phyloP scores from a whole-genome alignment of 192 early-diverging fungal species.

The Globomyces pollinis-pini region DNA sequence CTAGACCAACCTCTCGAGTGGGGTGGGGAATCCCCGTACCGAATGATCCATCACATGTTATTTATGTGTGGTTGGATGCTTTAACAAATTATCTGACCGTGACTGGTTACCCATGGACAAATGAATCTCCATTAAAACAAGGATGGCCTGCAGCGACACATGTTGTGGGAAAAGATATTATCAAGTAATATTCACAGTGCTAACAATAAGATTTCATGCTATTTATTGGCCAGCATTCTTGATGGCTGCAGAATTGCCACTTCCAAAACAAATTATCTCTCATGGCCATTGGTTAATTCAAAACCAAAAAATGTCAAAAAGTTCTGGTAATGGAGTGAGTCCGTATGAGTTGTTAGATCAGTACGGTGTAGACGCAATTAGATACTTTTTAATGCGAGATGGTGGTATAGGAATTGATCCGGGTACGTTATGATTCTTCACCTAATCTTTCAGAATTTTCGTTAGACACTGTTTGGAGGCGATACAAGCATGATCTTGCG shows the following conservation, averaged over 20 bases:
- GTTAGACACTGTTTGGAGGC: constrained; percentile 47
- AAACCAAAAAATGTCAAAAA: constrained; percentile 93
- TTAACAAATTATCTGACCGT: constrained; percentile 87
- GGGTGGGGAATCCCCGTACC: constrained; percentile 92
- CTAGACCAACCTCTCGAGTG: constrained; percentile 66
- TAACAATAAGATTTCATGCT: no score
- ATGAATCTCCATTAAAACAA: no score
- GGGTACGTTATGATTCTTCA: constrained; percentile 9
- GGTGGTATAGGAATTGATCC: constrained; percentile 82
- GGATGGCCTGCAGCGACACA: constrained; percentile 71
- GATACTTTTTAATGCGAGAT: constrained; percentile 87
- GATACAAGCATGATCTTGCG: constrained; percentile 72
- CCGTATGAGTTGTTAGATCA: constrained; percentile 60
- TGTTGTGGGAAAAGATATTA: constrained; percentile 92
- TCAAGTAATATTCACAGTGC: no score
- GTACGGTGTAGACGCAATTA: constrained; percentile 80
- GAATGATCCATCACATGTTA: constrained; percentile 73
- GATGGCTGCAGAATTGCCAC: constrained; percentile 72
- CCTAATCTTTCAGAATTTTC: constrained; percentile 67
- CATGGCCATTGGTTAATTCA: constrained; percentile 94
- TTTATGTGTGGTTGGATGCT: constrained; percentile 98
- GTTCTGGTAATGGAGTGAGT: constrained; percentile 84
- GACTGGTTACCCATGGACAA: constrained; percentile 71
- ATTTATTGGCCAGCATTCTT: constrained; percentile 97
- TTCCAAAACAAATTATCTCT: constrained; percentile 74